Evolutionary conservation across 306 rosid genomes (phyloP).

Genomic region (Inga laurina): DNA sequence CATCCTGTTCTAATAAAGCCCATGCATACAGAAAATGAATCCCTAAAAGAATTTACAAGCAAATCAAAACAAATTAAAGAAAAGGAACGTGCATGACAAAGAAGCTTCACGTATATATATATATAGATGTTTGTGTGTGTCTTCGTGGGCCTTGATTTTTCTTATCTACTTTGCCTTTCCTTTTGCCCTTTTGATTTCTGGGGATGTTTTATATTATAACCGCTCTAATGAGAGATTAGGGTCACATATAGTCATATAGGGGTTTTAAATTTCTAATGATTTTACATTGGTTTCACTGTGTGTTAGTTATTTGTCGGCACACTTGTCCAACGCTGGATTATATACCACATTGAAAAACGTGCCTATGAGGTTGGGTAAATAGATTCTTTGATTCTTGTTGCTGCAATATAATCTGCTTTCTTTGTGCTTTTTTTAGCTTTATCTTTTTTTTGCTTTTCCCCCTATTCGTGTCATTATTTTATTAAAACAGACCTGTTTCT

Average conservation of each 20-base stretch:
- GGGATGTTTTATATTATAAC: neutral
- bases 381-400: constrained; percentile 18
- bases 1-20: neutral
- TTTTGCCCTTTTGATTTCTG: neutral
- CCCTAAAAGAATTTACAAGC: neutral
- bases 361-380: neutral
- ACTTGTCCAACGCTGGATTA: neutral
- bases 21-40: constrained; percentile 17
- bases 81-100: constrained; percentile 4
- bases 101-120: neutral
- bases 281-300: constrained; percentile 36
- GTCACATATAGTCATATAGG: neutral
- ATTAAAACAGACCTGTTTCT: neutral
- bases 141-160: neutral
- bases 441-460: neutral
- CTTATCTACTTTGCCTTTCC: neutral
- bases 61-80: constrained; percentile 4
- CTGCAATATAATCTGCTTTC: neutral
- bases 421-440: neutral
- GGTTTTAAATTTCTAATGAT: constrained; percentile 20
- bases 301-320: constrained; percentile 50
- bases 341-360: neutral
- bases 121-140: too few species aligned
- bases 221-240: constrained; percentile 6
- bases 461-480: neutral